Percentiles rank a stretch among this genome's conserved stretches.
phyloP scores from a whole-genome alignment of 768 basidiomycete genomes.

The Chlorophyllum brunneum region DNA sequence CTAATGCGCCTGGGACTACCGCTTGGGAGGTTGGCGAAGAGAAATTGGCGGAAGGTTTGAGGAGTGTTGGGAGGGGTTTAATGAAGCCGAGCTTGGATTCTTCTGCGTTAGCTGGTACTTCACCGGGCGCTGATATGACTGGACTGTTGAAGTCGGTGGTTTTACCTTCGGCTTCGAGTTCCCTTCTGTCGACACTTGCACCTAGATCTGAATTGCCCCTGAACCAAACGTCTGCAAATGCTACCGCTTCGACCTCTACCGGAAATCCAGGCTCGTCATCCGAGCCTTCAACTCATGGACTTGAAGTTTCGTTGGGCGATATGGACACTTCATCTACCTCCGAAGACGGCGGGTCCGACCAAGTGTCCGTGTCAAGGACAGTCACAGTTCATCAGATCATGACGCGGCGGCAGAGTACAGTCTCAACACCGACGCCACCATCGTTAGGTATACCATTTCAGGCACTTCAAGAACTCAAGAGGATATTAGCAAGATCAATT shows the following conservation, averaged over 20 bases:
- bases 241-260: neutral
- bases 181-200: neutral
- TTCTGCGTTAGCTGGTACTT: no score
- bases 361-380: neutral
- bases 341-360: neutral
- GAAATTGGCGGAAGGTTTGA: neutral
- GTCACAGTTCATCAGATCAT: neutral
- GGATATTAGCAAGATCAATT: conserved; percentile 23
- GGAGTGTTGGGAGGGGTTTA: neutral
- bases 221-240: neutral
- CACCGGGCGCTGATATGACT: no score
- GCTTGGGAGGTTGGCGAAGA: neutral
- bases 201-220: no score
- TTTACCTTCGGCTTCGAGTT: neutral
- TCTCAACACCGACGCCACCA: neutral
- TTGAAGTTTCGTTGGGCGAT: neutral
- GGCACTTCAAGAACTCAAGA: neutral
- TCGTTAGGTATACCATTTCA: conserved; percentile 2
- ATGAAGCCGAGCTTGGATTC: no score
- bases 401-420: neutral
- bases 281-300: neutral
- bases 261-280: neutral
- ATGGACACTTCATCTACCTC: neutral
- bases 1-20: neutral
- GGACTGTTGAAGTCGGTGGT: no score